Percentiles rank a stretch among this genome's conserved stretches.
Evolutionary conservation across 176 grass and related monocot species (phyloP).

Genomic region (Chrysopogon serrulatus): DNA sequence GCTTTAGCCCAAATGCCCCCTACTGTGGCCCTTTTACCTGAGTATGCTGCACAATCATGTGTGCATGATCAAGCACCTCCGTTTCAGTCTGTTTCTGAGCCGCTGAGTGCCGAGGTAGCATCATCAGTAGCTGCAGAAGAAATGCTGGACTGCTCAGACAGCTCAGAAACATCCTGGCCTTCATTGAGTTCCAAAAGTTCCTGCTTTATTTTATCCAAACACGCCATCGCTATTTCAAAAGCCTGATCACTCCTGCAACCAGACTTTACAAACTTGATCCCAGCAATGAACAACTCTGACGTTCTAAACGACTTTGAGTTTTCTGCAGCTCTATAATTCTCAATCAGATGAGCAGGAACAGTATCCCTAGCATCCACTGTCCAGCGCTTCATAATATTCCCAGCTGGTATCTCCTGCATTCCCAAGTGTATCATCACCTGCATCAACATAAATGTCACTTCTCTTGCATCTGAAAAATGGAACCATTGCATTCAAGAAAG

Average conservation of each 20-base stretch:
- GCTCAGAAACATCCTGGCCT: not conserved
- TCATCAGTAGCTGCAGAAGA: not conserved
- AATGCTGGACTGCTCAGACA: not conserved
- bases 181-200: not conserved
- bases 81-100: not conserved
- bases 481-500: not conserved
- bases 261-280: not conserved
- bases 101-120: not conserved
- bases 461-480: not conserved
- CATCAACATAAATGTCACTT: not conserved
- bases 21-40: not conserved
- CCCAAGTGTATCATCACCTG: conserved; percentile 15
- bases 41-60: not conserved
- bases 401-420: conserved; percentile 4
- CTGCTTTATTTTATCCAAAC: not conserved
- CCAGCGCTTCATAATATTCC: conserved; percentile 1
- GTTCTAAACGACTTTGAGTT: not conserved
- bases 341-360: not conserved
- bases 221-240: not conserved
- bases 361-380: not conserved
- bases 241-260: not conserved
- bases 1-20: not conserved
- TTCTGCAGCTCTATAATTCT: not conserved
- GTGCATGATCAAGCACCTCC: not conserved
- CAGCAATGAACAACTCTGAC: not conserved